Evolutionary conservation across 140 eudicot species (phyloP), one percentile per base, ranked within the genome.

Genomic region (Oenanthe javanica): DNA sequence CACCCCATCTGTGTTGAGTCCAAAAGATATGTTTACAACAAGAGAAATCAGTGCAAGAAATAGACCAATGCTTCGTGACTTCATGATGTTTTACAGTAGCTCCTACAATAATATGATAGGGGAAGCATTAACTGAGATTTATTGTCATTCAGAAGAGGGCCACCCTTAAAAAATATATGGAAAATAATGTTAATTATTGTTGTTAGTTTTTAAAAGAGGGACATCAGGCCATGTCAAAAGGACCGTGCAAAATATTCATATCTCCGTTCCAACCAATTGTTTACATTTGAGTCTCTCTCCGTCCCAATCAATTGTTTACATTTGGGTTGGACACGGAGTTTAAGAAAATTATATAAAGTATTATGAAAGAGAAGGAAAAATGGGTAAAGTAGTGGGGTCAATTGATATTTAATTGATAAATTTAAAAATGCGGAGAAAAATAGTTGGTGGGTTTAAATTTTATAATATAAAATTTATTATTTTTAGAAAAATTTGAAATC

Each of bases 1-100:
- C 70, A 89, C 61, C 10, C 99, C 99, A 70, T 96, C 99, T 6
- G 83, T 79, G 31, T 86, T 90, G 57, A 95, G 89, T 42, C 87
- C 92, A 38, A 72, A 79, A 63, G 87, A 81, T 6, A 63, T 84
- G 52, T 74, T 81, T 12, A 59, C 72, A 79, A 91, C 71, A 25
- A 82, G 59, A 43, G 79, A n/a, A 59, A 83, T 77, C 64, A 90
- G n/a, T 4, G 76, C 21, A 43, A 87, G 83, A 76, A 79, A 14
- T 75, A 48, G 84, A 81, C 79, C 80, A 77, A 48, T 80, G 84
- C 78, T 83, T 81, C 67, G 80, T 79, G 36, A 25, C 75, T 40
- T 88, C 92, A 84, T 81, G 85, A 63, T 81, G 75, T 61, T 61
- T 61, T 9, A n/a, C 69, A 61, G 69, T 2, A 61, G 36, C 69